Evolutionary conservation across 2,329 filamentous ascomycete genomes (phyloP).

Genomic region (Zymoseptoria brevis): DNA sequence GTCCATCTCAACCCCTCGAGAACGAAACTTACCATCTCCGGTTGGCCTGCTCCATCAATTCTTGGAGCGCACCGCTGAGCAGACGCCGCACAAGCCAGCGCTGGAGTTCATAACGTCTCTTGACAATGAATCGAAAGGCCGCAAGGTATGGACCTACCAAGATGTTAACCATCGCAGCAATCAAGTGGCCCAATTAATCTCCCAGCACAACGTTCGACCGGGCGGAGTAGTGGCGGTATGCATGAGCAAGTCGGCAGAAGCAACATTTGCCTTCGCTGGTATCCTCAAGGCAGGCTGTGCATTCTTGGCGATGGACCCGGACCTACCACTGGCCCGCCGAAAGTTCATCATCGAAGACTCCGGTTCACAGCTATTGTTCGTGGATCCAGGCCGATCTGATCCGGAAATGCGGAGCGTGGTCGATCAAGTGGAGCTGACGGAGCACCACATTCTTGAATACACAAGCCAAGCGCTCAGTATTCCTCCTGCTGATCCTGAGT

Average conservation of each 20-base stretch:
- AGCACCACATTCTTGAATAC: conserved; percentile 6
- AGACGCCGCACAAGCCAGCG: conserved; percentile 54
- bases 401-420: conserved; percentile 7
- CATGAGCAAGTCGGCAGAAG: conserved; percentile 79
- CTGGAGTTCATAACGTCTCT: conserved; percentile 59
- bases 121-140: conserved; percentile 38
- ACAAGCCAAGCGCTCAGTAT: conserved; percentile 29
- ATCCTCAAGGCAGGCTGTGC: conserved; percentile 75
- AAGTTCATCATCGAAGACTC: conserved; percentile 73
- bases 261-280: conserved; percentile 73
- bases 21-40: conserved; percentile 49
- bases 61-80: conserved; percentile 56
- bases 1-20: conserved; percentile 58
- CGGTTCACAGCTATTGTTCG: conserved; percentile 41
- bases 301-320: conserved; percentile 72
- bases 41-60: conserved; percentile 66
- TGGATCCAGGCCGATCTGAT: conserved; percentile 28
- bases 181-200: conserved; percentile 59
- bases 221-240: conserved; percentile 65
- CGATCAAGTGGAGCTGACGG: conserved; percentile 11
- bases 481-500: conserved; percentile 37
- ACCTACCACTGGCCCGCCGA: conserved; percentile 64
- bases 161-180: conserved; percentile 66
- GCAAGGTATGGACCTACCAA: conserved; percentile 62
- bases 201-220: conserved; percentile 39